Base-by-base conservation (phyloP, 2,329 filamentous ascomycete species). In the Rutstroemia sp. region DNA sequence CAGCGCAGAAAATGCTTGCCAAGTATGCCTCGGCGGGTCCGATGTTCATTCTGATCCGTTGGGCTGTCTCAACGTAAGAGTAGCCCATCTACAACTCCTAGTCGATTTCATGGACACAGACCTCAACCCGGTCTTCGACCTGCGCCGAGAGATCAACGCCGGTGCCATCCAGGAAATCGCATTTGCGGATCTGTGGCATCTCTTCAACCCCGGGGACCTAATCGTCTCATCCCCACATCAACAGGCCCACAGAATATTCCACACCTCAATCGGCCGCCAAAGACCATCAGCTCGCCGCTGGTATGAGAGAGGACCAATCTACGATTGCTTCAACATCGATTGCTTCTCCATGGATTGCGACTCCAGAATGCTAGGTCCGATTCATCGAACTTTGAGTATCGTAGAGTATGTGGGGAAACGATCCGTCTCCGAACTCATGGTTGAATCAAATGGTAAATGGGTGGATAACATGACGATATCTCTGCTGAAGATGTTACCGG, bases 151-250 rank as follows among this genome's bases (percentile, higher is more conserved):
- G 2, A 36, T 51, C 21, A 17, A 21, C 14, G 39, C 40, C 0
- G 36, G 25, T 3, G 16, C 9, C 16, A 4, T 58, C 2, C 50
- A 14, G n/a, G 47, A 51, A 6, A 58, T 58, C 14, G 40, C 40
- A 0, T 58, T 51, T 16, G 30, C 25, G 1, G 56, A 56, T 48
- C 47, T 58, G 9, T 58, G 56, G 56, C 47, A 56, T 21, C 21
- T 58, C 1, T 58, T 58, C 8, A 51, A 27, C 36, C 56, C 56
- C 10, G 56, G 56, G 0, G 56, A 58, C 30, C 4, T 58, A 5
- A 36, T 58, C 12, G 12, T 56, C 6, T 40, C 52, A 2, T 48
- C 48, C 2, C 54, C 40, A 2, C 19, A 51, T 16, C 4, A 5
- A n/a, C 45, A 46, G 1, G 44, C 53, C 3, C 51, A 56, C 27